These are phyloP conservation scores for Syzygium jambos DNA, from an alignment of 345 rosid species.

Conservation along the genomic window DNA sequence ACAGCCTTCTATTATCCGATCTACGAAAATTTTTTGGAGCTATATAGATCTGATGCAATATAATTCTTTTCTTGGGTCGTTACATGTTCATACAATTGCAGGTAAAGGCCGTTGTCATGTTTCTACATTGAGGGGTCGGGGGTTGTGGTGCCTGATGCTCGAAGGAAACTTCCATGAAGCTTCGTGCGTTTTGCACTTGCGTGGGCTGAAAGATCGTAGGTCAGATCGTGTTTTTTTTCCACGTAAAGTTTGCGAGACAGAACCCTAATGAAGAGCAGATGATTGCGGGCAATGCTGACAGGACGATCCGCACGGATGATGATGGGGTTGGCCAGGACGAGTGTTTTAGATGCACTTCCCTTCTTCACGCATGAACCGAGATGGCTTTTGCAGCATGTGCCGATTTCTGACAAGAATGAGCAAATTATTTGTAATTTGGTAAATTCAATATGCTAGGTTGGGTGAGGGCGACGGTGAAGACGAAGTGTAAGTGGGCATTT, in stretches of 20 bases:
- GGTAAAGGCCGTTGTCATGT: neutral
- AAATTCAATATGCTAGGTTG: neutral
- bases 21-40: neutral
- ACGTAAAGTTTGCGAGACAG: too few species aligned
- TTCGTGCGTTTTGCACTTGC: neutral
- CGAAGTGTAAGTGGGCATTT: rapidly evolving
- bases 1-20: neutral
- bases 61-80: neutral
- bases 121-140: neutral
- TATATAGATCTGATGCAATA: neutral
- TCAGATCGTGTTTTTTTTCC: too few species aligned
- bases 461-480: neutral
- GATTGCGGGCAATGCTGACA: neutral
- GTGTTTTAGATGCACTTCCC: neutral
- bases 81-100: neutral
- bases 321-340: neutral
- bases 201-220: too few species aligned
- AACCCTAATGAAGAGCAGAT: neutral
- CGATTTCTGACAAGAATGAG: neutral
- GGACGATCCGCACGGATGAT: neutral
- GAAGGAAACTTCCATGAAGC: conserved; percentile 1
- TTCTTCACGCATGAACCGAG: neutral
- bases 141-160: neutral
- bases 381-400: neutral
- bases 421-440: neutral